Evolutionary conservation across 352 stramenopile genomes (phyloP), one percentile per base, ranked within the genome.

Genomic region (Phytopythium boreale): DNA sequence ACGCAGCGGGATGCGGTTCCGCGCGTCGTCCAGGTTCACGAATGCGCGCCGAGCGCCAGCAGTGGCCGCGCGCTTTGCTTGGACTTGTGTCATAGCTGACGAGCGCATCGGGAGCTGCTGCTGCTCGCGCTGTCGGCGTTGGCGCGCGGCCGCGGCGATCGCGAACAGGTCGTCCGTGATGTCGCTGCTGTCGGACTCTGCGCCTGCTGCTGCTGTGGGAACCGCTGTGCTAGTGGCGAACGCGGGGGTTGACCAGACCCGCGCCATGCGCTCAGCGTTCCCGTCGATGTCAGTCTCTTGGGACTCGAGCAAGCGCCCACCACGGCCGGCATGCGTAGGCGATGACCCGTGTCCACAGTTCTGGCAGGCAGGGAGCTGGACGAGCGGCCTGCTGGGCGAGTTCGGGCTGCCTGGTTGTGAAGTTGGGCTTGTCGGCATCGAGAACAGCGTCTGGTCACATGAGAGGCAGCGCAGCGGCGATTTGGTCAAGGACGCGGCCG

Each of bases 1-100:
- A 24, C 82, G 74, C 37, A 90, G 70, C 14, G 80, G 82, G 52
- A 90, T 87, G 27, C 77, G 80, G 41, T 89, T 89, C 46, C 74
- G 69, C 2, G 74, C 62, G 44, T 91, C 82, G n/a, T 84, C 74
- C 19, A 86, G 65, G 55, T 86, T 86, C 43, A 84, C 59, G 51
- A 84, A 86, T 4, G 60, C 56, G n/a, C 64, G 58, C 0, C 51
- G 50, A 37, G 34, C 43, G 26, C 56, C 56, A 14, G 56, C 56
- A 0, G 56, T 61, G 11, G 20, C n/a, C 20, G 56, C 56, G n/a
- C 56, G 56, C 12, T n/a, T 31, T 1, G n/a, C 4, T 17, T 24
- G n/a, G 2, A 2, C n/a, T 15, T 41, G 29, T 6, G 52, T 0
- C 34, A n/a, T 15, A 11, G 39, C 12, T n/a, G 37, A 34, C 8